These are phyloP conservation scores for Recurvomyces mirabilis DNA, from an alignment of 495 filamentous ascomycete genomes.

Conservation along the genomic window DNA sequence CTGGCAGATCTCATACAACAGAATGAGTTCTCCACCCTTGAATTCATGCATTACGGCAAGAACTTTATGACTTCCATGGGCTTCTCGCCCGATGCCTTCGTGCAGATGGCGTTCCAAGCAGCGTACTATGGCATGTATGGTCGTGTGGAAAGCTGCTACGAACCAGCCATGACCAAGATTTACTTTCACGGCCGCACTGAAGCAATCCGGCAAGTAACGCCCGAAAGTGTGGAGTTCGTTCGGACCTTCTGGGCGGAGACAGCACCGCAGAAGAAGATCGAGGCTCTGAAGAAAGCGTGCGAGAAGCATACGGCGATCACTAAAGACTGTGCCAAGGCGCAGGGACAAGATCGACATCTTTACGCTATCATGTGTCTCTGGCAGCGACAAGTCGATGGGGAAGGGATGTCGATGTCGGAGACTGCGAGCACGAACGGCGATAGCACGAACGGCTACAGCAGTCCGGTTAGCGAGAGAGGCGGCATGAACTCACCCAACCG, in stretches of 20 bases:
- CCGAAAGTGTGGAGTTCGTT: constrained; percentile 74
- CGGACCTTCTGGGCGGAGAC: constrained; percentile 92
- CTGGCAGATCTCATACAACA: constrained; percentile 92
- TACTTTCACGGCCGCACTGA: constrained; percentile 92
- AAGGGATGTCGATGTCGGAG: constrained; percentile 47
- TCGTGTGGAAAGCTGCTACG: constrained; percentile 85
- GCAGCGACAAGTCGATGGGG: constrained; percentile 77
- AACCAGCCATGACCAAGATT: constrained; percentile 95
- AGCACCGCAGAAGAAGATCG: constrained; percentile 67
- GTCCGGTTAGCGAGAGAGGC: constrained; percentile 34
- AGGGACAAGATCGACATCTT: constrained; percentile 87
- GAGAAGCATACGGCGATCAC: constrained; percentile 71
- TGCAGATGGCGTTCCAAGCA: constrained; percentile 98
- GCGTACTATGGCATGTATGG: constrained; percentile 98
- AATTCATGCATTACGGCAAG: constrained; percentile 84
- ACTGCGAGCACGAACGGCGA: constrained; percentile 34
- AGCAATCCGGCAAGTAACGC: constrained; percentile 76
- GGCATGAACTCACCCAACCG: constrained; percentile 45
- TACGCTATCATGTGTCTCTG: constrained; percentile 93
- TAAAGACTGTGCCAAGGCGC: constrained; percentile 76
- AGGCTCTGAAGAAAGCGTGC: constrained; percentile 71
- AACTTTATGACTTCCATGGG: constrained; percentile 96
- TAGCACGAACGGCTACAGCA: constrained; percentile 48
- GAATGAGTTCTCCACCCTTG: constrained; percentile 87
- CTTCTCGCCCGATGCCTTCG: constrained; percentile 93